These are phyloP conservation scores for Raphanus hybrid DNA, from an alignment of 441 rosid genomes.

Conservation along the genomic window DNA sequence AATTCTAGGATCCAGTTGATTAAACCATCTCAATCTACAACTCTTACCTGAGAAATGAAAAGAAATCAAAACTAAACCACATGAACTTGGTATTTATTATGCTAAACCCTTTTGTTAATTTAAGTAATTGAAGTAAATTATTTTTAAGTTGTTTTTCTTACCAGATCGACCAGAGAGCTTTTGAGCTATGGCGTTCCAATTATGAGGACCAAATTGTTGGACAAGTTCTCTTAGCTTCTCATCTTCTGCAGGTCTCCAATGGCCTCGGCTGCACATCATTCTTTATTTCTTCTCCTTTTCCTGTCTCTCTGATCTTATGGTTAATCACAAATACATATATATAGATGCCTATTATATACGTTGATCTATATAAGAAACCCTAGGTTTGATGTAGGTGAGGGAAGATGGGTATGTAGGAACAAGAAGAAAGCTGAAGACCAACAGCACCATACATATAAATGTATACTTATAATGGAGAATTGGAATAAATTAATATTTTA, in stretches of 20 bases:
- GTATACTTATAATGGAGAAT: background rate
- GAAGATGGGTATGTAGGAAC: slow-evolving; percentile 46
- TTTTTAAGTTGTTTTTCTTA: slow-evolving; percentile 10
- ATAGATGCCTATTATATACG: background rate
- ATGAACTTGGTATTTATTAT: background rate
- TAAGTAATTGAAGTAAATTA: background rate
- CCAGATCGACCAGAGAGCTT: slow-evolving; percentile 75
- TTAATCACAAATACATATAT: background rate
- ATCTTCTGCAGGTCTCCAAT: slow-evolving; percentile 75
- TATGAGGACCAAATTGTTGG: slow-evolving; percentile 66
- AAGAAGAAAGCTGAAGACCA: slow-evolving; percentile 43
- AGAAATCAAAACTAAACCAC: background rate
- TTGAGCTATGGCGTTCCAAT: slow-evolving; percentile 78
- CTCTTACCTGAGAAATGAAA: slow-evolving; percentile 65
- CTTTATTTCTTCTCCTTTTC: slow-evolving; percentile 1
- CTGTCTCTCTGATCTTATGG: background rate
- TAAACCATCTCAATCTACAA: slow-evolving; percentile 94
- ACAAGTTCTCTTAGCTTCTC: slow-evolving; percentile 64
- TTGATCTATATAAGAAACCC: slow-evolving; percentile 30
- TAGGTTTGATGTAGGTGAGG: slow-evolving; percentile 23
- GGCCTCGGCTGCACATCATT: slow-evolving; percentile 67
- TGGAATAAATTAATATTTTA: slow-evolving; percentile 19
- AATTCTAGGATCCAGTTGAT: slow-evolving; percentile 91
- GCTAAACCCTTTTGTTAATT: background rate
- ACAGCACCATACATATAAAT: slow-evolving; percentile 19